Evolutionary conservation across 2,329 filamentous ascomycete species (phyloP).

Genomic region (Fusarium camptoceras): DNA sequence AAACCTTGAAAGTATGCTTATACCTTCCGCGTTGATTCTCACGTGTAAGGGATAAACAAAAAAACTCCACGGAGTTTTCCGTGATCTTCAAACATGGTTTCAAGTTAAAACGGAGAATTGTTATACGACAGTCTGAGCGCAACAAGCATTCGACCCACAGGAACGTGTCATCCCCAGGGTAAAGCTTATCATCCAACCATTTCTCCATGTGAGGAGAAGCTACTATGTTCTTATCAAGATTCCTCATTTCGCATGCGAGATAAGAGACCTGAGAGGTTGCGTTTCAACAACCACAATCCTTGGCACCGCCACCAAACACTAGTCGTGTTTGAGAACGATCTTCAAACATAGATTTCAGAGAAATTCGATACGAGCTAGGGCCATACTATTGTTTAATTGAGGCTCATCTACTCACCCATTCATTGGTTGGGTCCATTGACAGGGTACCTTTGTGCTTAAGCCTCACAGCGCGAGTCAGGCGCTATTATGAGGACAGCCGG

Average conservation of each 20-base stretch:
- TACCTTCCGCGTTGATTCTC: not conserved
- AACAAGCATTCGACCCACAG: not conserved
- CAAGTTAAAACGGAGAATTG: not conserved
- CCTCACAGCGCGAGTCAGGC: constrained; percentile 28
- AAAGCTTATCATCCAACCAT: not conserved
- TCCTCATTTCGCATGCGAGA: constrained; percentile 26
- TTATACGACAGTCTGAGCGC: not conserved
- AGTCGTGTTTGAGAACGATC: constrained; percentile 22
- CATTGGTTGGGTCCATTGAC: constrained; percentile 6
- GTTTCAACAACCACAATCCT: not conserved
- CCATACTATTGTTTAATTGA: constrained; percentile 1
- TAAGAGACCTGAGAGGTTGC: constrained; percentile 20
- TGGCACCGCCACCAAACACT: constrained; percentile 13
- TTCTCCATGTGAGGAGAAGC: not conserved
- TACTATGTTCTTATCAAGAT: not conserved
- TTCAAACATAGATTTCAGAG: constrained; percentile 4
- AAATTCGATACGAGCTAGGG: constrained; percentile 5
- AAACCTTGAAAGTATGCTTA: not conserved
- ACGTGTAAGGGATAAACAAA: not conserved
- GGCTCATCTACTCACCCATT: not conserved
- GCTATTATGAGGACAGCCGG: not conserved
- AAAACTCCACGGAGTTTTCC: not conserved
- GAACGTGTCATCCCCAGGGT: not conserved
- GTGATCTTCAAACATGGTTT: not conserved
- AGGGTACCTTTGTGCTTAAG: constrained; percentile 1